These are phyloP conservation scores for Solanum sitiens DNA, from an alignment of 257 asterid genomes.

Conservation along the genomic window DNA sequence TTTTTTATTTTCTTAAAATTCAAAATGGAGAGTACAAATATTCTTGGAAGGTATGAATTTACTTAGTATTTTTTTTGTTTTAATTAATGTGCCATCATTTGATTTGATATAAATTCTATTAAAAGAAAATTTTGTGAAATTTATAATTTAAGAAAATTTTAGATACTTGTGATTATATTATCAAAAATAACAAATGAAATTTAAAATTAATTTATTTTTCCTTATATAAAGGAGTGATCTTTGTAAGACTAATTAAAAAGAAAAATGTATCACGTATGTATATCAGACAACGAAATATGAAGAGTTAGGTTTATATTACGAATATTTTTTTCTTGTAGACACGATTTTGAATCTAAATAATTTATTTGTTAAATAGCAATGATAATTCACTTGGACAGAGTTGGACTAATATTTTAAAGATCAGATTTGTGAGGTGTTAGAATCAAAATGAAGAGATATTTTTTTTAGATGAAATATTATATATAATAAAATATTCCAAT, in stretches of 20 bases:
- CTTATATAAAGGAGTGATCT: fast-evolving
- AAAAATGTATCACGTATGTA: not conserved
- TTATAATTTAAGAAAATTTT: not conserved
- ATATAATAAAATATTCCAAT: not conserved
- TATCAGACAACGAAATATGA: not conserved
- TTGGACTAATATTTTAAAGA: not conserved
- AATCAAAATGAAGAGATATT: not conserved
- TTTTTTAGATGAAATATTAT: not conserved
- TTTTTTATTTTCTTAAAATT: no score
- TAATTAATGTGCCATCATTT: not conserved
- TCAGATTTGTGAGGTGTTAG: not conserved
- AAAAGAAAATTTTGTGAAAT: fast-evolving
- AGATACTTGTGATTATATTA: not conserved
- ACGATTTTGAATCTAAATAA: not conserved
- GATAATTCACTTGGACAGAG: not conserved
- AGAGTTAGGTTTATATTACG: not conserved
- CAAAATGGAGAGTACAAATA: not conserved
- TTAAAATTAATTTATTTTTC: not conserved
- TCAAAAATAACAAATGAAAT: not conserved
- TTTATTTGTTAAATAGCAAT: not conserved
- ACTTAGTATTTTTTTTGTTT: not conserved
- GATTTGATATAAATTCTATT: no score
- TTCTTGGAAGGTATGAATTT: not conserved
- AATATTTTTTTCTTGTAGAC: no score
- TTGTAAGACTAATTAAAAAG: not conserved